Base-by-base conservation (phyloP, 2,329 filamentous ascomycete species). In the Niveomyces coronatus region DNA sequence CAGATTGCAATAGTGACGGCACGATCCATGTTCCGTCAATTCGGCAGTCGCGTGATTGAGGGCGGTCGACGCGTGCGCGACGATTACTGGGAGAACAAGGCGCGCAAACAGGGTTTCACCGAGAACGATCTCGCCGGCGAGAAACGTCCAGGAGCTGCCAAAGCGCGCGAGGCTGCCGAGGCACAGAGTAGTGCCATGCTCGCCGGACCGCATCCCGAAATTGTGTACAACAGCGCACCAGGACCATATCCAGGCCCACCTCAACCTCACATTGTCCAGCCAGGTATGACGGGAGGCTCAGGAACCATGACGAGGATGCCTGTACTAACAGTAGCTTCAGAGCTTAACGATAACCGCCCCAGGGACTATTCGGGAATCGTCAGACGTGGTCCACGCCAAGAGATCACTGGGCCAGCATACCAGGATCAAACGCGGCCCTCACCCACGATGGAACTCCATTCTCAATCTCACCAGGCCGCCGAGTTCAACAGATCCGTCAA, bases 31-130 rank as follows among this genome's bases (percentile, higher is more conserved):
- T 98, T 96, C 61, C 80, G 91, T 30, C 91, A 98, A 58, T 98
- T 98, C 59, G 91, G 91, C 34, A 95, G 88, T 59, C 76, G 91
- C 45, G 82, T 98, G 37, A 91, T 98, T 46, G 78, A 84, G 24
- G 85, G 88, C 52, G 91, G 91, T 23, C 76, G 89, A 45, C 74
- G 91, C 41, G 91, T 98, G 29, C 81, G 91, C 35, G 91, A 98
- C 61, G 91, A 98, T 57, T 98, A 98, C 62, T 98, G 91, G 91
- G 91, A 96, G 61, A 85, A 82, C 54, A 96, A 96, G 62, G 91
- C 91, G 7, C 75, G 84, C 33, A 98, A 96, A 62, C 91, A 98
- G 61, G 91, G 91, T 9, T 98, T 98, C 56, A 98, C 91, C 1
- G 91, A 98, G 58, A 87, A 93, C 45, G 91, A 98, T 59, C 71